Base-by-base conservation (phyloP, 192 early-diverging fungal species). In the Lobulomyces angularis region DNA sequence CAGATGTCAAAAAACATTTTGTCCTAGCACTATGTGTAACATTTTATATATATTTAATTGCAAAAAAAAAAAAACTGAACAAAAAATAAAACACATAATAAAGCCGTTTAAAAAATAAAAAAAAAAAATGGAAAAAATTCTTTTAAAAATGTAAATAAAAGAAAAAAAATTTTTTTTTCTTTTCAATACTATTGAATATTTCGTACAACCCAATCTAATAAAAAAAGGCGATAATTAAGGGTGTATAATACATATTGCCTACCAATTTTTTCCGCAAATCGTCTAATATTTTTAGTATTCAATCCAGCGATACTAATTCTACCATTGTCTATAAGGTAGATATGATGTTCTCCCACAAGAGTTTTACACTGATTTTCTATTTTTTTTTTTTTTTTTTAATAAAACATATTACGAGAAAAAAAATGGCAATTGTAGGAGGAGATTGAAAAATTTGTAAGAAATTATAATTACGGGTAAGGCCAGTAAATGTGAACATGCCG, bases 401-500 rank as follows among this genome's bases (percentile, higher is more conserved):
- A 23, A 8, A 25, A 19, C 5, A 9, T 20, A 20, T 7, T 17
- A 38, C 11, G 17, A 23, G 37, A 23, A 21, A 11, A 8, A 38
- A 38, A 35, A 16, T 12, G 12, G 2, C 30, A 20, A 5, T 8
- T 16, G 3, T 14, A 24, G 3, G 24, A 7, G 11, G 43, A 12
- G 27, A 40, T 17, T 42, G 26, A 42, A 16, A 30, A 5, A 14
- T n/a, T 11, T 1, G 44, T 46, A 46, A 45, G 35, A 45, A 17
- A 14, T 28, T 16, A 0, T 7, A 59, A 48, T 43, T 63, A 74
- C 69, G 48, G 31, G 45, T 74, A 41, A 95, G 61, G 11, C 94
- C 94, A 1, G 94, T 96, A 62, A 80, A 98, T 17, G 82, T 83
- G 59, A 98, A 98, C 94, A 98, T 98, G 51, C 94, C 94, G 53